These are phyloP conservation scores for Phylloporus scabripes DNA, from an alignment of 768 basidiomycete genomes.

Conservation along the genomic window DNA sequence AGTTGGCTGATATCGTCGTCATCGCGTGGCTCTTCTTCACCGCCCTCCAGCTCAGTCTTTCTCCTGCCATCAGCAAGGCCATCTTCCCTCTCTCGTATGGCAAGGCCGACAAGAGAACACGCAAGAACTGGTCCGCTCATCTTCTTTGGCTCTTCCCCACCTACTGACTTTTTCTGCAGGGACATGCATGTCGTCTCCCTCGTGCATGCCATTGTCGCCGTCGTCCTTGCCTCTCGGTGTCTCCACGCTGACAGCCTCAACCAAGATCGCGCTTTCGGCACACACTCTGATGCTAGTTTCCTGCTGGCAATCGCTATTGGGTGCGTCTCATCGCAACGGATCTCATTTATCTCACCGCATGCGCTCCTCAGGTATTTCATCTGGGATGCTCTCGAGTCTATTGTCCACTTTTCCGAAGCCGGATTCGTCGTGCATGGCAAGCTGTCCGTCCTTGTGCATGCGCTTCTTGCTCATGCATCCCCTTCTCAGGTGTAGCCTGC, in stretches of 20 bases:
- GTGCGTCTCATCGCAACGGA: conserved; percentile 33
- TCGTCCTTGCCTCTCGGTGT: conserved; percentile 56
- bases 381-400: conserved; percentile 75
- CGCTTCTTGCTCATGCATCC: conserved; percentile 3
- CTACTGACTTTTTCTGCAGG: conserved; percentile 38
- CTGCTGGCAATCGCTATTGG: conserved; percentile 67
- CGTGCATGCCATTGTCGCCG: conserved; percentile 60
- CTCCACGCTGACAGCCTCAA: conserved; percentile 44
- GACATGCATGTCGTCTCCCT: conserved; percentile 68
- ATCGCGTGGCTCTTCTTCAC: conserved; percentile 54
- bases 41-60: conserved; percentile 50
- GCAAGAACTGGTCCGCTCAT: conserved; percentile 52
- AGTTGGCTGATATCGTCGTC: conserved; percentile 50
- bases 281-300: conserved; percentile 52
- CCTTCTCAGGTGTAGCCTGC: conserved; percentile 51
- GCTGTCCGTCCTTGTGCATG: conserved; percentile 8
- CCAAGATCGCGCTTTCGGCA: conserved; percentile 72
- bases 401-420: conserved; percentile 59
- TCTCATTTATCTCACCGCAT: background rate
- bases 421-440: conserved; percentile 77
- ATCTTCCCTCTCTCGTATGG: conserved; percentile 49
- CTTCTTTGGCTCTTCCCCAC: background rate
- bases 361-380: conserved; percentile 56
- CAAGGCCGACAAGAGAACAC: conserved; percentile 39
- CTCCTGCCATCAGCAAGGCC: conserved; percentile 46